A percentile compares a stretch with the other conserved stretches of the same genome.
These are phyloP conservation scores for Capsella rubella DNA, from an alignment of 441 rosid species.

Conservation along the genomic window DNA sequence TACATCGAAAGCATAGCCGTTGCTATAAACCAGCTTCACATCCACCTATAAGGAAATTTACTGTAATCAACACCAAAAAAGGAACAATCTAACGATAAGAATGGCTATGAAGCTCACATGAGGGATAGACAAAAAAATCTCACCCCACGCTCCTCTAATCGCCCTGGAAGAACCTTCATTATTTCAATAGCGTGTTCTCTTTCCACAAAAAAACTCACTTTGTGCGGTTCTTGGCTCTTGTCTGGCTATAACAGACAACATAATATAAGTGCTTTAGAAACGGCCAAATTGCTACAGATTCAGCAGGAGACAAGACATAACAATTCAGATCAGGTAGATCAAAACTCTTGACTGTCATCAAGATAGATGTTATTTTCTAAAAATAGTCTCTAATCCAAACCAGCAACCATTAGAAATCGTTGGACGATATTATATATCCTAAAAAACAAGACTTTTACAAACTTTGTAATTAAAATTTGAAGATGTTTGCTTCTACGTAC, in stretches of 20 bases:
- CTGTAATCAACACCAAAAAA: slow-evolving; percentile 4
- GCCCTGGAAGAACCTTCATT: slow-evolving; percentile 59
- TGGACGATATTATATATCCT: background rate
- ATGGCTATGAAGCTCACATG: slow-evolving; percentile 6
- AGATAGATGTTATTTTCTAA: background rate
- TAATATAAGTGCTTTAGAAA: background rate
- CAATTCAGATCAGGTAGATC: slow-evolving; percentile 13
- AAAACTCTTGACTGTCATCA: slow-evolving; percentile 17
- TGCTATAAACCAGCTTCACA: slow-evolving; percentile 67
- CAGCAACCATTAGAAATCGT: background rate
- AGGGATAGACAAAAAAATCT: slow-evolving; percentile 36
- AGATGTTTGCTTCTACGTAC: background rate
- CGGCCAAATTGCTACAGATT: slow-evolving; percentile 10
- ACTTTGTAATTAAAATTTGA: too few species aligned
- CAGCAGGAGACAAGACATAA: slow-evolving; percentile 13
- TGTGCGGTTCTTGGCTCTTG: slow-evolving; percentile 63
- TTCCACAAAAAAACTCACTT: slow-evolving; percentile 66
- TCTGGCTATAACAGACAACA: slow-evolving; percentile 49
- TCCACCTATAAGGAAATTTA: slow-evolving; percentile 55
- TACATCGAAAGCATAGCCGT: slow-evolving; percentile 67
- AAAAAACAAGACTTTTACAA: background rate
- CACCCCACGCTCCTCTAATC: slow-evolving; percentile 58
- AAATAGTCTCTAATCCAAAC: background rate
- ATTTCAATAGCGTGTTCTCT: slow-evolving; percentile 54
- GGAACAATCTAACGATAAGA: slow-evolving; percentile 20